Evolutionary conservation across 306 rosid genomes (phyloP).

Genomic region (Nissolia schottii): DNA sequence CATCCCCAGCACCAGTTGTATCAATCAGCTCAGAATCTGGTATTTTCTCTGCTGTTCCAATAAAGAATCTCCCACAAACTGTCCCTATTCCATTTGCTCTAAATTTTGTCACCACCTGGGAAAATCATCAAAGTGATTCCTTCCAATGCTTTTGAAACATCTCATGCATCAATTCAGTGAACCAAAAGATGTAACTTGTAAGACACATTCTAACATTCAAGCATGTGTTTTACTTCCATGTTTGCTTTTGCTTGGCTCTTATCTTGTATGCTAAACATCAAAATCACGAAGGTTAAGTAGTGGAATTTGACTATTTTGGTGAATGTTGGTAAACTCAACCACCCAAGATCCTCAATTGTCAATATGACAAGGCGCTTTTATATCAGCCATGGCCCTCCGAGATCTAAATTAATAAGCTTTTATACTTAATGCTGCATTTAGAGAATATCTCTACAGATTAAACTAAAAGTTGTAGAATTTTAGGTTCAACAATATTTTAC

Average conservation of each 20-base stretch:
- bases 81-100: constrained; percentile 65
- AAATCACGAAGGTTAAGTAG: not conserved
- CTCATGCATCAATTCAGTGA: constrained; percentile 6
- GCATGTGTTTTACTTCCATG: not conserved
- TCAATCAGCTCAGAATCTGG: constrained; percentile 72
- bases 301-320: not conserved
- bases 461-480: not conserved
- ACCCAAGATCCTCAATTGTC: not conserved
- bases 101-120: constrained; percentile 53
- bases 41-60: constrained; percentile 91
- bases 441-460: not conserved
- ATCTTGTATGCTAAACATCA: not conserved
- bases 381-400: not conserved
- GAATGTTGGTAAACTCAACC: not conserved
- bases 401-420: not conserved
- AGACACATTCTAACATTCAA: not conserved
- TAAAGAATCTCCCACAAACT: constrained; percentile 66
- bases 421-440: not conserved
- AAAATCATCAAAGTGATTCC: constrained; percentile 4
- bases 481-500: constrained; percentile 35
- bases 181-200: not conserved
- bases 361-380: not conserved
- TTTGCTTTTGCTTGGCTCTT: not conserved
- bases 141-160: not conserved
- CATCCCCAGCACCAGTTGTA: constrained; percentile 97